A percentile compares a stretch with the other conserved stretches of the same genome.
These are phyloP conservation scores for Schrenkiella parvula DNA, from an alignment of 345 rosid genomes.

Conservation along the genomic window DNA sequence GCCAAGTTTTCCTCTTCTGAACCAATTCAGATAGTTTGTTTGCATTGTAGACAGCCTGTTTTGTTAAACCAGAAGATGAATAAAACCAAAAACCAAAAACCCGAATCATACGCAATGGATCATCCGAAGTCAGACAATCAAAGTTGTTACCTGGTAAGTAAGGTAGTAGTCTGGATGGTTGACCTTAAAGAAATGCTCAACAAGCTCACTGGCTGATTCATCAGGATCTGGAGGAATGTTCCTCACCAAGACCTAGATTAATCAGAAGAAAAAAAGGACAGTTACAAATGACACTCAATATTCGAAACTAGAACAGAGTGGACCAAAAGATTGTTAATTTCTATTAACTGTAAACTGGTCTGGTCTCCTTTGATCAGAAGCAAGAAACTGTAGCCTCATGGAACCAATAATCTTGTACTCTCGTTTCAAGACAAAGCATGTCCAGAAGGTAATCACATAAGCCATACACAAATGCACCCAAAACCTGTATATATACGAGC, in stretches of 20 bases:
- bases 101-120: not conserved
- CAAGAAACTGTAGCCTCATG: conserved; percentile 89
- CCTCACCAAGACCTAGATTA: conserved; percentile 68
- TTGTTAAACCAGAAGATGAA: not conserved
- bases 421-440: conserved; percentile 67
- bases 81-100: not conserved
- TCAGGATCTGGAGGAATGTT: conserved; percentile 91
- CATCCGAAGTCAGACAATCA: not conserved
- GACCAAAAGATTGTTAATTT: not conserved
- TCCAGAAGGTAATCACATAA: conserved; percentile 87
- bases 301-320: not conserved
- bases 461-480: conserved; percentile 94
- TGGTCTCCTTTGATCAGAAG: conserved; percentile 67
- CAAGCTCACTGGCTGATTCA: conserved; percentile 78
- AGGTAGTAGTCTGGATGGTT: conserved; percentile 86
- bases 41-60: conserved; percentile 80
- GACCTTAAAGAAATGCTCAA: conserved; percentile 85
- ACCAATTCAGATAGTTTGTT: conserved; percentile 61
- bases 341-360: conserved; percentile 74
- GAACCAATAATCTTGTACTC: conserved; percentile 74
- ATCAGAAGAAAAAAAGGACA: not conserved
- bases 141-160: conserved; percentile 67
- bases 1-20: conserved; percentile 55
- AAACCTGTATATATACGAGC: conserved; percentile 44
- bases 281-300: not conserved